A percentile compares a stretch with the other conserved stretches of the same genome.
phyloP scores from a whole-genome alignment of 1,139 yeast genomes.

The Geotrichum siamense region DNA sequence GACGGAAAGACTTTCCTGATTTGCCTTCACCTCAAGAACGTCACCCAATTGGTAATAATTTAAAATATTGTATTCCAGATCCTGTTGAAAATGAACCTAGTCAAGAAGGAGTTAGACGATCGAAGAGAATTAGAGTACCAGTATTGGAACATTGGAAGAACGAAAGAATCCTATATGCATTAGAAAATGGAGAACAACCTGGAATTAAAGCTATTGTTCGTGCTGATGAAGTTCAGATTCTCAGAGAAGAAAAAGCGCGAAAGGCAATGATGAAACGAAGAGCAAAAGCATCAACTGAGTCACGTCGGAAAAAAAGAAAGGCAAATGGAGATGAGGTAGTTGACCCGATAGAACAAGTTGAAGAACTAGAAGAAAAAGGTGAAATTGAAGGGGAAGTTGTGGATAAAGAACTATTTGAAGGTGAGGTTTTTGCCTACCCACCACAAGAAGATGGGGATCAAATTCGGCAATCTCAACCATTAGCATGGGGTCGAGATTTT shows the following conservation, averaged over 20 bases:
- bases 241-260: constrained; percentile 1
- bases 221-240: constrained; percentile 6
- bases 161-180: constrained; percentile 62
- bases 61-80: constrained; percentile 1
- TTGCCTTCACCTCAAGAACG: neutral
- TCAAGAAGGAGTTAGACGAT: constrained; percentile 37
- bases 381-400: constrained; percentile 38
- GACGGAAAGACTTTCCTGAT: neutral
- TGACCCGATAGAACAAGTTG: no score
- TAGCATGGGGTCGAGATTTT: constrained; percentile 64
- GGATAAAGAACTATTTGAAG: constrained; percentile 31
- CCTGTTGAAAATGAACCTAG: neutral
- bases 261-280: neutral
- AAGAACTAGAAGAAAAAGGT: constrained; percentile 18
- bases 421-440: constrained; percentile 45
- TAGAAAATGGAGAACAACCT: constrained; percentile 30
- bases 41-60: neutral
- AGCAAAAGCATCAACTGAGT: neutral
- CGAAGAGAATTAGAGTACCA: constrained; percentile 58
- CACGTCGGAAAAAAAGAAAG: constrained; percentile 3
- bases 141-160: constrained; percentile 85
- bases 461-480: constrained; percentile 22
- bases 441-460: constrained; percentile 38
- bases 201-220: constrained; percentile 27
- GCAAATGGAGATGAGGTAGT: neutral